phyloP scores from a whole-genome alignment of 805 yeast species.

The Wickerhamiella brachini region DNA sequence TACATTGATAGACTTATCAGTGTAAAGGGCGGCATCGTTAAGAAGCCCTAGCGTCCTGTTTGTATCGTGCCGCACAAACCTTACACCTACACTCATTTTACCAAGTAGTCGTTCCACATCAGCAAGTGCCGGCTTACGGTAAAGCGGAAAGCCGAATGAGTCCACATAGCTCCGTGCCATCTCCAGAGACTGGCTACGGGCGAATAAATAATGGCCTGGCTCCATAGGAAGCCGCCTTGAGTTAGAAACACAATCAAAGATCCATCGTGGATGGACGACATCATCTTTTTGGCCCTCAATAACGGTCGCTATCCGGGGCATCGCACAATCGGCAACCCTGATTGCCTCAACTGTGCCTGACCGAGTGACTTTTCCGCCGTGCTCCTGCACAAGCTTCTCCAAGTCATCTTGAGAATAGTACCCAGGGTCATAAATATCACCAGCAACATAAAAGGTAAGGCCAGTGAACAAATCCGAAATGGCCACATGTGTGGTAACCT shows the following conservation, averaged over 20 bases:
- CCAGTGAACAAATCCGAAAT: conserved; percentile 13
- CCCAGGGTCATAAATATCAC: conserved; percentile 18
- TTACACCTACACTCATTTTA: conserved; percentile 9
- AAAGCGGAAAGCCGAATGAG: conserved; percentile 48
- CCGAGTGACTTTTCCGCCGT: conserved; percentile 22
- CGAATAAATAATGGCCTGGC: conserved; percentile 40
- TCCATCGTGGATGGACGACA: conserved; percentile 57
- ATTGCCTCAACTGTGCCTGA: conserved; percentile 2
- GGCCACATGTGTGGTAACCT: neutral
- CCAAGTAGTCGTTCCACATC: conserved; percentile 14
- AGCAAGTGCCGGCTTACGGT: conserved; percentile 21
- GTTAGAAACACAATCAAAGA: conserved; percentile 45
- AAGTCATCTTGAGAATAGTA: conserved; percentile 14
- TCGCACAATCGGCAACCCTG: conserved; percentile 16
- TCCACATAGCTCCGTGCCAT: conserved; percentile 32
- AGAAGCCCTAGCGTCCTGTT: conserved; percentile 14
- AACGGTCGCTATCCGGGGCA: conserved; percentile 9
- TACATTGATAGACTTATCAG: neutral
- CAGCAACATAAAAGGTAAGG: conserved; percentile 15
- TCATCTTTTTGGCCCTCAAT: conserved; percentile 29
- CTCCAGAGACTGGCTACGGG: conserved; percentile 19
- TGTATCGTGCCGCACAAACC: conserved; percentile 7
- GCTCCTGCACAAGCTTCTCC: conserved; percentile 13
- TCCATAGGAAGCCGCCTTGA: conserved; percentile 38
- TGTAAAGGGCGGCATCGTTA: conserved; percentile 18